Evolutionary conservation across 2,329 filamentous ascomycete species (phyloP), one percentile per base, ranked within the genome.

Genomic region (Microcyclosporella mali): DNA sequence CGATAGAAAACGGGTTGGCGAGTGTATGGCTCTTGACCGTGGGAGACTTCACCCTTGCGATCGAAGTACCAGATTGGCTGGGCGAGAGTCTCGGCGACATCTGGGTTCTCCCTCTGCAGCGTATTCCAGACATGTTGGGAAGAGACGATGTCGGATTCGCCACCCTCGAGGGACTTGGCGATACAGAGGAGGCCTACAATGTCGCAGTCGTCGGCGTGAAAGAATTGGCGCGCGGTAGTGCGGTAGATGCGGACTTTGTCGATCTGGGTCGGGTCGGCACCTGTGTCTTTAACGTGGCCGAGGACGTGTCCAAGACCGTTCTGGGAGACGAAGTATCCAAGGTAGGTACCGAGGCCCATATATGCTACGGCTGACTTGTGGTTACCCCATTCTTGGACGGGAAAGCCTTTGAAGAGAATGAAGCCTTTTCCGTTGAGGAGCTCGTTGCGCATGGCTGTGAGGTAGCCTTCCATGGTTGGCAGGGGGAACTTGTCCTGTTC

Each of bases 41-140:
- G 69, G 21, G 79, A 85, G 1, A 78, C 79, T 70, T 94, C 88
- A 11, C 88, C 88, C 70, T 94, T 94, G 43, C 88, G 82, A 67
- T 94, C 88, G 63, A 94, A 90, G 70, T 94, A 92, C 88, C 88
- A 94, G 49, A 88, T 79, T 1, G 88, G 87, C 61, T 82, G 69
- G 1, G 85, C 83, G 41, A 94, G 71, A 4, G 81, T 73, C 63
- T 85, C 79, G 1, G 86, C 82, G 1, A 94, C 83, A 57, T 90
- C 87, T 0, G 87, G 86, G 17, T 85, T 74, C 60, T 90, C 79
- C 21, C 65, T 66, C 61, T 88, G 84, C 33, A 94, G 72, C 28
- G 75, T 75, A 66, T 94, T 94, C 78, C 84, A 94, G 19, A 94
- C 84, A 51, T 81, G 70, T 64, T 94, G 88, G 14, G 81, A 77